Evolutionary conservation across 768 basidiomycete genomes (phyloP).

Genomic region (Phylloporus sp.): DNA sequence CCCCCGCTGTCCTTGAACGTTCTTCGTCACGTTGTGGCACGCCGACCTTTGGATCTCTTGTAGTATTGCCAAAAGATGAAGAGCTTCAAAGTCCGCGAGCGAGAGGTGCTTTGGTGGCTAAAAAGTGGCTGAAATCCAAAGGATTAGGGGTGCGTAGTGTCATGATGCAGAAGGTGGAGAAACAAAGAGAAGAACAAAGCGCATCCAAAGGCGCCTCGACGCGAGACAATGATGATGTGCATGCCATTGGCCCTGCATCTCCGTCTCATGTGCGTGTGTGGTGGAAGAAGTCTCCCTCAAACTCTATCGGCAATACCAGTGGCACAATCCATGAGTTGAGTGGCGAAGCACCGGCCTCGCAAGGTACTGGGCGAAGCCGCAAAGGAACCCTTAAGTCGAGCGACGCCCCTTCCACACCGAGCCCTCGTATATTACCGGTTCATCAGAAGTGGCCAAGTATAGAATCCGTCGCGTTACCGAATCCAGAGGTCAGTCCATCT

Average conservation of each 20-base stretch:
- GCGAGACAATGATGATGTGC: slow-evolving; percentile 3
- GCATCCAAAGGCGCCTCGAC: neutral
- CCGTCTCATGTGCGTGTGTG: slow-evolving; percentile 25
- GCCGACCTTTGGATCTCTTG: slow-evolving; percentile 58
- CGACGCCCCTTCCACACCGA: slow-evolving; percentile 20
- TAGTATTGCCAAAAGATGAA: slow-evolving; percentile 24
- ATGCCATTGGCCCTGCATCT: slow-evolving; percentile 3
- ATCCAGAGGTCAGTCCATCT: slow-evolving; percentile 8
- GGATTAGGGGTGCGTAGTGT: slow-evolving; percentile 26
- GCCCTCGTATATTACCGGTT: slow-evolving; percentile 12
- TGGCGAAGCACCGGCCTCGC: slow-evolving; percentile 2
- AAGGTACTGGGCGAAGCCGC: slow-evolving; percentile 2
- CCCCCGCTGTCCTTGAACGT: slow-evolving; percentile 36
- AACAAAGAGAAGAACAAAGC: slow-evolving; percentile 16
- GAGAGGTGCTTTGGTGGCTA: slow-evolving; percentile 15
- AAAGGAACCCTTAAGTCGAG: slow-evolving; percentile 8
- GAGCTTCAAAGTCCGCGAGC: slow-evolving; percentile 16
- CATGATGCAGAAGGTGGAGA: slow-evolving; percentile 22
- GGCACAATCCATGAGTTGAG: slow-evolving; percentile 10
- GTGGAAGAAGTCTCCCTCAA: slow-evolving; percentile 26
- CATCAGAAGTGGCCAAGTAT: slow-evolving; percentile 21
- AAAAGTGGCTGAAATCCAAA: slow-evolving; percentile 29
- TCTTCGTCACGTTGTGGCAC: slow-evolving; percentile 55
- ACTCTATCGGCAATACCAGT: slow-evolving; percentile 10
- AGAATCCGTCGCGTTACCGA: slow-evolving; percentile 13